Conservation (phyloP, 495 filamentous ascomycete species). For the Lepidopterella palustris region DNA sequence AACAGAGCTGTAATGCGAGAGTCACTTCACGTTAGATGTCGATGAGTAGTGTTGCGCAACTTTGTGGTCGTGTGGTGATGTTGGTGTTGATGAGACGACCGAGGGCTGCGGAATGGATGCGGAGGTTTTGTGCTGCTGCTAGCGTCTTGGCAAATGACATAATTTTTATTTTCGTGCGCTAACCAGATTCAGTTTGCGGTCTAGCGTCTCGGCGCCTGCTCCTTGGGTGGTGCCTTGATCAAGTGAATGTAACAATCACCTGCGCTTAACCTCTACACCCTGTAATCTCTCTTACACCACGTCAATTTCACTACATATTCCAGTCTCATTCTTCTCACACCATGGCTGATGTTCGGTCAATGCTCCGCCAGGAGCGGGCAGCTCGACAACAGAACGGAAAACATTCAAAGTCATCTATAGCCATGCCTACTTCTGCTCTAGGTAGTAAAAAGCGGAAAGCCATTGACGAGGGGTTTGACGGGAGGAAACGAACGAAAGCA, state of each 20-base stretch:
- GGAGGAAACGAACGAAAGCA: conserved; percentile 34
- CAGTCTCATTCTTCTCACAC: background rate
- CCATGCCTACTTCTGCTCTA: conserved; percentile 40
- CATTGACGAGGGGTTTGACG: conserved; percentile 43
- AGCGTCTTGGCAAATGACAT: background rate
- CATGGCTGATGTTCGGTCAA: conserved; percentile 80
- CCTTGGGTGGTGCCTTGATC: too few species aligned
- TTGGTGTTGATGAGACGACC: too few species aligned
- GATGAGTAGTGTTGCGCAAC: too few species aligned
- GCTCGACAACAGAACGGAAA: conserved; percentile 57
- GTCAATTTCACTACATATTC: background rate
- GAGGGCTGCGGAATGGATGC: background rate
- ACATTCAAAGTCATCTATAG: conserved; percentile 49
- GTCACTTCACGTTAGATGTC: background rate
- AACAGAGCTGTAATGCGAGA: background rate
- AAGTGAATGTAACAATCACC: too few species aligned
- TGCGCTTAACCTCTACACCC: too few species aligned
- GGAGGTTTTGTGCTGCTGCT: background rate
- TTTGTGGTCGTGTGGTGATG: too few species aligned
- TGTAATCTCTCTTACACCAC: background rate
- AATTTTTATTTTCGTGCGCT: too few species aligned
- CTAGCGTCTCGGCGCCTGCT: too few species aligned
- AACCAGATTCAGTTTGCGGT: too few species aligned
- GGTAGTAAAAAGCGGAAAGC: conserved; percentile 55
- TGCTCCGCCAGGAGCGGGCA: conserved; percentile 71